Conservation (phyloP, 2,329 filamentous ascomycete species). For the Golovinomyces cichoracearum region DNA sequence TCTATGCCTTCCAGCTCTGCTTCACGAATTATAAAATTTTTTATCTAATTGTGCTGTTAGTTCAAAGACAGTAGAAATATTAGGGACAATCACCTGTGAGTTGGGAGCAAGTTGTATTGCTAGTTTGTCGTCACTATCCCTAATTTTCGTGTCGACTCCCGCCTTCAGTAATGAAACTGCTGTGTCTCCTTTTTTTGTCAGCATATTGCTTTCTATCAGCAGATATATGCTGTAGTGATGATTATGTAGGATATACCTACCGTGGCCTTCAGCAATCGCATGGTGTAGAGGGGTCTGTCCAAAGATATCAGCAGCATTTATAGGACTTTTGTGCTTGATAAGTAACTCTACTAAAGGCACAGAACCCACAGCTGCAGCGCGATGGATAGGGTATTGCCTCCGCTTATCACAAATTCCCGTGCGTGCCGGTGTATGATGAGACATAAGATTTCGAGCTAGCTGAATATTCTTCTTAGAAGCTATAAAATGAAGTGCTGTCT, state of each 20-base stretch:
- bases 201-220: too few relatives aligned
- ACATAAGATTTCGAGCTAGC: constrained; percentile 50
- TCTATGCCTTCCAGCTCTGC: not conserved
- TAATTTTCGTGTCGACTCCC: constrained; percentile 59
- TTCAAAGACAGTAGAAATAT: not conserved
- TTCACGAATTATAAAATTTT: not conserved
- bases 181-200: constrained; percentile 33
- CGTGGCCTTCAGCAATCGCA: constrained; percentile 49
- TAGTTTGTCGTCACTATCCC: constrained; percentile 41
- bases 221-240: not conserved
- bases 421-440: constrained; percentile 41
- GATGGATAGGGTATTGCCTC: constrained; percentile 73
- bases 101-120: constrained; percentile 70
- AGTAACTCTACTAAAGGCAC: constrained; percentile 66
- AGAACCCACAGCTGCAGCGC: constrained; percentile 71
- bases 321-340: constrained; percentile 48
- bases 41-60: not conserved
- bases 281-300: constrained; percentile 83
- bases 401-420: constrained; percentile 60
- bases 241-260: constrained; percentile 17
- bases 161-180: constrained; percentile 61
- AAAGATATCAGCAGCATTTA: constrained; percentile 59
- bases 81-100: constrained; percentile 36
- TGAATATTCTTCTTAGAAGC: constrained; percentile 76
- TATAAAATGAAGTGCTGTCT: constrained; percentile 78